phyloP scores from a whole-genome alignment of 306 rosid species.

The Carpinus viminea region DNA sequence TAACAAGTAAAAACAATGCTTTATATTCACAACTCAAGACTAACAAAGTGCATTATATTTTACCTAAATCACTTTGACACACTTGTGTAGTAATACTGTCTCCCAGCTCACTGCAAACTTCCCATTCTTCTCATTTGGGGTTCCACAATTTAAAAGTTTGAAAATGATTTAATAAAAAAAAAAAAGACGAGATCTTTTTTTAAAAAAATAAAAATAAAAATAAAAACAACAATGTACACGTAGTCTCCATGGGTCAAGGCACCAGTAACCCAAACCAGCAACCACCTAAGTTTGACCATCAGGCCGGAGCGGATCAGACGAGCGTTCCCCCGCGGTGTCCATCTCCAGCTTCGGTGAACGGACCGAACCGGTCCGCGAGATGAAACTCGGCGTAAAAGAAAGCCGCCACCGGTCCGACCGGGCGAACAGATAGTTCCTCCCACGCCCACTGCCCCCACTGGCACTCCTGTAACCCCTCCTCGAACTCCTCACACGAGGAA shows the following conservation, averaged over 20 bases:
- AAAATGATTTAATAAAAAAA: not conserved
- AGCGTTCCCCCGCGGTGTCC: conserved; percentile 47
- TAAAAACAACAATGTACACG: not conserved
- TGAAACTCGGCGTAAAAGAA: conserved; percentile 39
- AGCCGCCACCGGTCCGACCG: conserved; percentile 40
- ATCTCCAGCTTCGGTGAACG: conserved; percentile 7
- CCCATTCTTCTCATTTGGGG: too few species aligned
- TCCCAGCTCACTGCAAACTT: too few species aligned
- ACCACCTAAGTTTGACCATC: conserved; percentile 12
- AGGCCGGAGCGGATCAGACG: conserved; percentile 39
- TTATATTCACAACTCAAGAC: too few species aligned
- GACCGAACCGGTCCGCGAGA: conserved; percentile 34
- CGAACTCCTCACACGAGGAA: conserved; percentile 54
- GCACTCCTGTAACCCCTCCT: conserved; percentile 54
- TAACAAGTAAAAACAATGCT: too few species aligned
- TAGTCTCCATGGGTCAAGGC: not conserved
- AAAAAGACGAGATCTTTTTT: not conserved
- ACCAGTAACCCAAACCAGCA: not conserved
- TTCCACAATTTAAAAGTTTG: too few species aligned
- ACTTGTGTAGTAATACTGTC: too few species aligned
- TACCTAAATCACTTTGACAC: too few species aligned
- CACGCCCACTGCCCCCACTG: conserved; percentile 38
- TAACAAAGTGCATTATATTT: too few species aligned
- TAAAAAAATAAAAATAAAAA: not conserved
- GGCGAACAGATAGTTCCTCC: not conserved